phyloP scores from a whole-genome alignment of 352 stramenopile species.

The Pythium grandisporangium region DNA sequence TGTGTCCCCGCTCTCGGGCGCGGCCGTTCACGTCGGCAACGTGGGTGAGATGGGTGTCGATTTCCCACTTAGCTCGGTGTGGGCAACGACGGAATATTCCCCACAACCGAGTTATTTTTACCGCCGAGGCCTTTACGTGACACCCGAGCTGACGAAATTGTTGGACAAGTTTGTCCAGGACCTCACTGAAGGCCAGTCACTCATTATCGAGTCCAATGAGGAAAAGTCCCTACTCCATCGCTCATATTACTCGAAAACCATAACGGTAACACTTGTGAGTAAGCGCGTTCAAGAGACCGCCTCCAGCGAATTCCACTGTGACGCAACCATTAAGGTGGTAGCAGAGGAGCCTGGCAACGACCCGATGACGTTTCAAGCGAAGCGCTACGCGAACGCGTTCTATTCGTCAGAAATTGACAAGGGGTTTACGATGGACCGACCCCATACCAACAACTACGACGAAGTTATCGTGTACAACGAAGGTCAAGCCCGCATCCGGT shows the following conservation, averaged over 20 bases:
- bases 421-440: conserved; percentile 13
- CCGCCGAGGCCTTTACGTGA: conserved; percentile 21
- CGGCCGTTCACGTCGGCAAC: conserved; percentile 33
- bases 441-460: conserved; percentile 20
- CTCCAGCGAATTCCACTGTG: conserved; percentile 1
- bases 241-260: conserved; percentile 8
- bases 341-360: not conserved
- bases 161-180: conserved; percentile 32
- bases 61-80: conserved; percentile 29
- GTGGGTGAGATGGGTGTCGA: conserved; percentile 33
- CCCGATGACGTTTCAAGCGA: conserved; percentile 26
- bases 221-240: conserved; percentile 29
- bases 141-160: conserved; percentile 20
- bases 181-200: conserved; percentile 26
- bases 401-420: conserved; percentile 7
- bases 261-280: conserved; percentile 40
- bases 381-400: conserved; percentile 44
- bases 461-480: conserved; percentile 77
- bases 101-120: conserved; percentile 24
- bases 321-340: conserved; percentile 18
- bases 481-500: conserved; percentile 55
- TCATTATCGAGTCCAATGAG: conserved; percentile 19
- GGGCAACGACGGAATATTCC: conserved; percentile 36
- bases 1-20: conserved; percentile 46
- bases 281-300: conserved; percentile 9